Evolutionary conservation across 202 grass and related monocot genomes (phyloP), one percentile per base, ranked within the genome.

Genomic region (Musa balbisiana): DNA sequence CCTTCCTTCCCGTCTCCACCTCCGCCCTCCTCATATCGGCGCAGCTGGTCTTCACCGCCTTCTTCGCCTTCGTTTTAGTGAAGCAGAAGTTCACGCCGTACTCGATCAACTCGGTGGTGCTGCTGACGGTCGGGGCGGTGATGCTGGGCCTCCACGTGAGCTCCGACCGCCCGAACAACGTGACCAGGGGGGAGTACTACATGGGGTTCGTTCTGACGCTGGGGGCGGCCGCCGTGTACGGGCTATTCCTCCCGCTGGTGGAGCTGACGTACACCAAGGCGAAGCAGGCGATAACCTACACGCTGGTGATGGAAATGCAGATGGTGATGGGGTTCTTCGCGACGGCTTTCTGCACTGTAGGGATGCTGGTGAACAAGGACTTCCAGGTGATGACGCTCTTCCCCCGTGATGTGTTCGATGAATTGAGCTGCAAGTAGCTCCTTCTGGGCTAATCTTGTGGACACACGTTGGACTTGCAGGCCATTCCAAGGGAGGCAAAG

Each of bases 261-360:
- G 55, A 75, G 73, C 17, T 75, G 29, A 49, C 20, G 55, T 75
- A 75, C 55, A 10, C 17, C 55, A 59, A 49, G 17, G 55, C 55
- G 55, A 19, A 49, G 55, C 55, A 62, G 27, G 26, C 29, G 21
- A 75, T 75, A 16, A 75, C 73, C 2, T 63, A 75, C 73, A 49
- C 73, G 16, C 54, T 62, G 12, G 73, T 75, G 16, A 75, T 75
- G 55, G 73, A 63, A 55, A 75, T 50, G 73, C 73, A 75, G 54
- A 25, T 75, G 15, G 73, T 75, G 26, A 75, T 75, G 6, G 55
- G 73, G 1, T 59, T 62, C 27, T 75, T 29, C 29, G 73, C 55
- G 9, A 75, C 55, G 15, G 26, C 55, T 19, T 75, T 75, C 73
- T 62, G 73, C 55, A 59, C 55, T 17, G 27, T 75, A 2, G 73